A percentile compares a stretch with the other conserved stretches of the same genome.
phyloP scores from a whole-genome alignment of 2,329 filamentous ascomycete species.

The Neopestalotiopsis sp. region DNA sequence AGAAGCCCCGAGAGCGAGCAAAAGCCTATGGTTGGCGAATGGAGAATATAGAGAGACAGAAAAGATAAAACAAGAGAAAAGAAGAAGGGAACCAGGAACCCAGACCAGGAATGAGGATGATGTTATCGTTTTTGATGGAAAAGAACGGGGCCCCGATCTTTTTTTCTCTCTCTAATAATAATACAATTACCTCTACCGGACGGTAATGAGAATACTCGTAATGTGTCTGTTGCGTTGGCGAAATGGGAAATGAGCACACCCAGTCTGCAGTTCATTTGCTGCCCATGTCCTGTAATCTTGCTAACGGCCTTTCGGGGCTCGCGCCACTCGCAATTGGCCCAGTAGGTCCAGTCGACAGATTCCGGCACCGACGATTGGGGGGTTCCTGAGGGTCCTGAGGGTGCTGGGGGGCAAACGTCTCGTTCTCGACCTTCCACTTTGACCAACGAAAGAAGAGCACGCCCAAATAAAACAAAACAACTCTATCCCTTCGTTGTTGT shows the following conservation, averaged over 20 bases:
- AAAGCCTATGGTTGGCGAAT: neutral
- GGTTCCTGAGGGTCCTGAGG: too few species aligned
- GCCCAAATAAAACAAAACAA: neutral
- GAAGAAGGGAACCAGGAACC: neutral
- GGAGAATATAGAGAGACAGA: neutral
- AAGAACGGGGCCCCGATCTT: neutral
- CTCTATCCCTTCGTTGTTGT: neutral
- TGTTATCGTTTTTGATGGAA: constrained; percentile 8
- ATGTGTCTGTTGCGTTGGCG: constrained; percentile 5
- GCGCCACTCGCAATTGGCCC: neutral
- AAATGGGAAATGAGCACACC: neutral
- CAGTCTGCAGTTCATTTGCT: constrained; percentile 14
- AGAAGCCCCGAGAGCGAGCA: neutral
- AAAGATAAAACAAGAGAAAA: neutral
- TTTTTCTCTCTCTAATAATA: neutral
- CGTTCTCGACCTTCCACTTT: neutral
- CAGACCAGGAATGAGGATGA: neutral
- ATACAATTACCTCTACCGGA: too few species aligned
- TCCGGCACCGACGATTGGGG: constrained; percentile 7
- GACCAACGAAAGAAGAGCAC: constrained; percentile 7
- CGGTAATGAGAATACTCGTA: neutral
- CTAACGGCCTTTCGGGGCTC: constrained; percentile 5
- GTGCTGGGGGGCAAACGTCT: neutral
- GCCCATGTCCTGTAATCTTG: constrained; percentile 14
- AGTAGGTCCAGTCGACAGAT: neutral